Conservation (phyloP, 177 flowering plant species). For the Vitis hybrid region DNA sequence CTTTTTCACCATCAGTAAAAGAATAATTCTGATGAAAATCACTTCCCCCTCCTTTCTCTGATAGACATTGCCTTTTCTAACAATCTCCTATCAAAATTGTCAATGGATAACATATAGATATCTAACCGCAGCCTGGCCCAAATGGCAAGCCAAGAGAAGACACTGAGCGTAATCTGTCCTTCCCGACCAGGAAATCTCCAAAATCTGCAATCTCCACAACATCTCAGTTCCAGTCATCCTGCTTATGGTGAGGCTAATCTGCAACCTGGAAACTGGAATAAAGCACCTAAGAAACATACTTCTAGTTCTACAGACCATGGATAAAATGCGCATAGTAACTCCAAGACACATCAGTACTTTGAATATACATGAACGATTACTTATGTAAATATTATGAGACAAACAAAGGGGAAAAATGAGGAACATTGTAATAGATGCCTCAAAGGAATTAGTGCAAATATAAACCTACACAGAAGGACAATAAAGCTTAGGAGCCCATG, state of each 20-base stretch:
- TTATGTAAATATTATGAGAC: background rate
- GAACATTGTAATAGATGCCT: background rate
- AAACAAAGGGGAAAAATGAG: background rate
- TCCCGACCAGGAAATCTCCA: background rate
- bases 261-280: slow-evolving; percentile 29
- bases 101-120: background rate
- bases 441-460: background rate
- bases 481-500: no score
- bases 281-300: slow-evolving; percentile 22
- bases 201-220: slow-evolving; percentile 14
- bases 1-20: background rate
- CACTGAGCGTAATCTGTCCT: slow-evolving; percentile 8
- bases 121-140: slow-evolving; percentile 9
- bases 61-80: slow-evolving; percentile 3
- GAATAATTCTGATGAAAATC: background rate
- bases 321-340: background rate
- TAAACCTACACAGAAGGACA: background rate
- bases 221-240: slow-evolving; percentile 22
- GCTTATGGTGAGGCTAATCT: slow-evolving; percentile 25
- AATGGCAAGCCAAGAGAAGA: slow-evolving; percentile 9
- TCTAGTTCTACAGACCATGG: slow-evolving; percentile 14
- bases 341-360: background rate
- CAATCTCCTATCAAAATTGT: background rate
- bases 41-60: background rate
- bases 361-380: background rate